A percentile compares a stretch with the other conserved stretches of the same genome.
Conservation (phyloP, 441 rosid species). For the Eutrema salsugineum region DNA sequence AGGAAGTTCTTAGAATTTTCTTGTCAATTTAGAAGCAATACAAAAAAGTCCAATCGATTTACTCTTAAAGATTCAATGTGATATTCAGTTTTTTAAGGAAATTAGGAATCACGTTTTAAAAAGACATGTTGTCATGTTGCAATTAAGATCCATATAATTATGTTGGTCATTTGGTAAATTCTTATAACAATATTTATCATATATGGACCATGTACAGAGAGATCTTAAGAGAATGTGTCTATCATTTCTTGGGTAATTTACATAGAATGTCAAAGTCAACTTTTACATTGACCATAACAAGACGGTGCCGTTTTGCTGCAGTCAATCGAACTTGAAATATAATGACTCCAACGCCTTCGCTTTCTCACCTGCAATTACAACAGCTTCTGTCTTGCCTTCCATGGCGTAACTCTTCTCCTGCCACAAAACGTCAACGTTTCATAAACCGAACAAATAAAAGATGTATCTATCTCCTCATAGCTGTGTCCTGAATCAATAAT, state of each 20-base stretch:
- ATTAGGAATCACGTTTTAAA: not conserved
- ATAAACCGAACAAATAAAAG: not conserved
- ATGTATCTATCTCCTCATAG: not conserved
- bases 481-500: not conserved
- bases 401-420: conserved; percentile 61
- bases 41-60: not conserved
- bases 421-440: not conserved
- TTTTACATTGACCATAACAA: conserved; percentile 4
- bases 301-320: not conserved
- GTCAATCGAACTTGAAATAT: conserved; percentile 33
- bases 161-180: not conserved
- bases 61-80: not conserved
- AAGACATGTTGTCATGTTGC: not conserved
- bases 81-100: not conserved
- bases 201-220: not conserved
- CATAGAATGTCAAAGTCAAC: conserved; percentile 9
- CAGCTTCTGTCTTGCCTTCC: conserved; percentile 45
- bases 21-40: not conserved
- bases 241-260: not conserved
- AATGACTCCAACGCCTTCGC: conserved; percentile 49
- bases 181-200: not conserved
- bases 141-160: not conserved
- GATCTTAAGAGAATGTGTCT: not conserved
- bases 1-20: not conserved
- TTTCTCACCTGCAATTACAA: conserved; percentile 33